Base-by-base conservation (phyloP, 2,329 filamentous ascomycete genomes). In the Colletotrichum sp. region DNA sequence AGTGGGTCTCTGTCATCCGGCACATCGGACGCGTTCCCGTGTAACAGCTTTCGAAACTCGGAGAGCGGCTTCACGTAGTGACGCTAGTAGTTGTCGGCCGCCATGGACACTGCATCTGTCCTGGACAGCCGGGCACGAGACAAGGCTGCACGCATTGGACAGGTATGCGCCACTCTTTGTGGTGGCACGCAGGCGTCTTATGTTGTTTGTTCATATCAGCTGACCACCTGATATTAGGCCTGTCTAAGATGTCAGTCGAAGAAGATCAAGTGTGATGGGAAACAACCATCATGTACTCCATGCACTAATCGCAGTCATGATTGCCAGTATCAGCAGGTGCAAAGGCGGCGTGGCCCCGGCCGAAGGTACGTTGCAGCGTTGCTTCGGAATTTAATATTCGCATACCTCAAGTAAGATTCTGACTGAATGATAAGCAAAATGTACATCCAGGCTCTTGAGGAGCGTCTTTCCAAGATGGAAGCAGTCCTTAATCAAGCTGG, bases 401-500 rank as follows among this genome's bases (percentile, higher is more conserved):
- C 13, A 18, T 13, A 30, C 32, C 3, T 28, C 25, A 6, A 30
- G 12, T 2, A 22, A 58, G 13, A 39, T n/a, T 3, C 48, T 52
- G 15, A 66, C 30, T 25, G 5, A 5, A 3, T n/a, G 30, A 8
- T 3, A 8, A 77, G 76, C 34, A 77, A 77, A 68, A 71, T 74
- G 66, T 76, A 76, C 55, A 69, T 77, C 7, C 60, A 74, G 27
- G 65, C 66, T 8, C 70, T 77, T 27, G 76, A 77, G 15, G 74
- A 77, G 25, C 61, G 76, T 10, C 62, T 77, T 8, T 74, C 74
- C 12, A 76, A 74, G n/a, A 77, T 77, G 76, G 76, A 77, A 28
- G 70, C 76, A 6, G 66, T 66, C 5, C 66, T 77, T 2, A 58
- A 48, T 43, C 75, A 71, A 27, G 64, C 74, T 16, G 70, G 74